Evolutionary conservation across 2,329 filamentous ascomycete genomes (phyloP), one percentile per base, ranked within the genome.

Genomic region (Emydomyces testavorans): DNA sequence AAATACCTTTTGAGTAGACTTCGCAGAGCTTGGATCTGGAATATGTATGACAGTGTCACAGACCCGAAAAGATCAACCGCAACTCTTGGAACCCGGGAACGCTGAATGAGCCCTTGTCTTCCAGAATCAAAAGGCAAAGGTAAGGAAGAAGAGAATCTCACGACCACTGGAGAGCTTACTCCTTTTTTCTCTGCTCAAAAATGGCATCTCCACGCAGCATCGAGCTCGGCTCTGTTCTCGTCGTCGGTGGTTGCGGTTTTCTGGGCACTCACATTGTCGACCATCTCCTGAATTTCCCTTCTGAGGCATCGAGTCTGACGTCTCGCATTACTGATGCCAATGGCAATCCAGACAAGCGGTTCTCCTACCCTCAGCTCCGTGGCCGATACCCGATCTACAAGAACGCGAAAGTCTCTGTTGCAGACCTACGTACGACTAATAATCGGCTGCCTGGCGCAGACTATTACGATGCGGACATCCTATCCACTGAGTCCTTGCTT

Each of bases 241-340:
- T 92, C 56, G 80, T 90, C 56, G 85, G 85, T 59, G 85, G 85
- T 62, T 89, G 85, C 63, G 85, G 85, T 55, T 90, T 92, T 68
- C 75, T 92, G 13, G 85, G 85, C 62, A 82, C 85, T 68, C 83
- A 90, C 68, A 82, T 90, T 57, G 82, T 90, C 61, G 77, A 81
- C 65, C 75, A 85, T 60, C 74, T 86, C 50, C 72, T 85, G 58
- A 75, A 77, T 59, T 75, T 78, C 64, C 78, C 69, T 39, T 70
- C 69, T 10, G 69, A 72, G 52, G 50, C 54, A 36, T 40, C 51
- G 4, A 23, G 26, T 38, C 38, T 34, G 7, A 18, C 21, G 39
- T 41, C 50, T n/a, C 50, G n/a, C 31, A 36, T 50, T 16, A 23
- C 16, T n/a, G 46, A 45, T 24, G 42, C 50, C 32, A 40, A 42